Percentiles rank a stretch among this genome's conserved stretches.
Evolutionary conservation across 768 basidiomycete species (phyloP).

Genomic region (Tricholomella constricta): DNA sequence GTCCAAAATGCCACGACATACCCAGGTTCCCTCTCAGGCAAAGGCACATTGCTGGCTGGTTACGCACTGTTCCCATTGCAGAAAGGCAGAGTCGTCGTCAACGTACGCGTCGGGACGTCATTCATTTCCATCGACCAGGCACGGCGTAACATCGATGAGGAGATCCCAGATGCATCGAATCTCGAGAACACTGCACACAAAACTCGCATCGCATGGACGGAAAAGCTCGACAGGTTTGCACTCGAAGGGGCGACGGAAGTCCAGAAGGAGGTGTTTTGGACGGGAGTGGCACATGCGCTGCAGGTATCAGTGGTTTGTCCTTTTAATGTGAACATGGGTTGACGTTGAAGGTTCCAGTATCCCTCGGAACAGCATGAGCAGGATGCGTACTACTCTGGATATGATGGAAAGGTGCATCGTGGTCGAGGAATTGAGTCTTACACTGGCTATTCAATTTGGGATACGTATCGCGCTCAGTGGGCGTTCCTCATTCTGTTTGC

Average conservation of each 20-base stretch:
- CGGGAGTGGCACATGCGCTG: constrained; percentile 62
- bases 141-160: constrained; percentile 45
- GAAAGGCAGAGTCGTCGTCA: constrained; percentile 43
- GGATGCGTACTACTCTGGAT: constrained; percentile 74
- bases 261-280: constrained; percentile 56
- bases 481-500: constrained; percentile 77
- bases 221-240: constrained; percentile 54
- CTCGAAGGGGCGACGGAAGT: constrained; percentile 50
- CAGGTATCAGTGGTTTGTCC: constrained; percentile 39
- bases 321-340: not conserved
- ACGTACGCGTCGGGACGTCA: constrained; percentile 73
- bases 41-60: constrained; percentile 51
- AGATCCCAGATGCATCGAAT: constrained; percentile 41
- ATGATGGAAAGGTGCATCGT: constrained; percentile 63
- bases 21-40: constrained; percentile 28
- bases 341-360: constrained; percentile 46
- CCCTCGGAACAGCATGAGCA: constrained; percentile 76
- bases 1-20: constrained; percentile 44
- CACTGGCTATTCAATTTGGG: constrained; percentile 83
- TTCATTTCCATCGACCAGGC: constrained; percentile 76
- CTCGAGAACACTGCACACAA: constrained; percentile 53
- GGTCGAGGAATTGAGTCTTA: too few relatives aligned
- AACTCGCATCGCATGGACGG: constrained; percentile 56
- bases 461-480: constrained; percentile 79
- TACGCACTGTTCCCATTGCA: constrained; percentile 47